Evolutionary conservation across 208 protist genomes (phyloP).

Genomic region (Leishmania tropica): DNA sequence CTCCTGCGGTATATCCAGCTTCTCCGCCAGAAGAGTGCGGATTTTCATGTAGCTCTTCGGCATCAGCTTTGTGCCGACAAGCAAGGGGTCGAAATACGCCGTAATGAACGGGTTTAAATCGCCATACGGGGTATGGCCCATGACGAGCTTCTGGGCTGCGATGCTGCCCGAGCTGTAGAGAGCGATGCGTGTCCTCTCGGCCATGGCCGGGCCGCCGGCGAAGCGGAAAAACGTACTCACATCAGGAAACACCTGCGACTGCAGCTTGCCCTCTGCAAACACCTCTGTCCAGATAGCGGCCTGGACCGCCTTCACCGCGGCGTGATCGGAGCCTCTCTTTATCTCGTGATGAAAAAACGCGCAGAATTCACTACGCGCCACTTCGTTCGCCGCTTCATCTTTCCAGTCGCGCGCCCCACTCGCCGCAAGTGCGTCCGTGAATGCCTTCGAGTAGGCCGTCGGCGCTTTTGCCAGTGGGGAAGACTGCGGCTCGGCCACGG

Average conservation of each 20-base stretch:
- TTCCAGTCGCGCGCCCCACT: constrained; percentile 4
- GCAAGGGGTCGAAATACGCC: constrained; percentile 83
- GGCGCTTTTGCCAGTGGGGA: constrained; percentile 13
- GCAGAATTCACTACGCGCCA: constrained; percentile 31
- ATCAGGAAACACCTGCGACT: constrained; percentile 48
- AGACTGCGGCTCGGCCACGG: constrained; percentile 1
- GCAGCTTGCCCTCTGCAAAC: constrained; percentile 9
- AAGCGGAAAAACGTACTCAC: constrained; percentile 39
- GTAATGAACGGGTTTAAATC: constrained; percentile 68
- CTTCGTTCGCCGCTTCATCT: constrained; percentile 14
- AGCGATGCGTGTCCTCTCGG: constrained; percentile 38
- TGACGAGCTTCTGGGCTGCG: constrained; percentile 74
- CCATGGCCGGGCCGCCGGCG: neutral
- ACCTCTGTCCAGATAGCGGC: constrained; percentile 57
- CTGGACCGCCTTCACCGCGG: constrained; percentile 76
- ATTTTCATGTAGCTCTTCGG: constrained; percentile 73
- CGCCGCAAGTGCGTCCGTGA: constrained; percentile 4
- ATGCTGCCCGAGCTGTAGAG: constrained; percentile 85
- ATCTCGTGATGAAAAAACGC: constrained; percentile 27
- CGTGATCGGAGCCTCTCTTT: constrained; percentile 13
- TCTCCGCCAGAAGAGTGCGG: constrained; percentile 27
- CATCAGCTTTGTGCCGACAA: constrained; percentile 67
- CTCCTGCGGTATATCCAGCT: constrained; percentile 25
- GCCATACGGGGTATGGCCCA: constrained; percentile 62
- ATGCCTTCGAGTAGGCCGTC: neutral